Base-by-base conservation (phyloP, 352 stramenopile species). In the Aphanomyces invadans region DNA sequence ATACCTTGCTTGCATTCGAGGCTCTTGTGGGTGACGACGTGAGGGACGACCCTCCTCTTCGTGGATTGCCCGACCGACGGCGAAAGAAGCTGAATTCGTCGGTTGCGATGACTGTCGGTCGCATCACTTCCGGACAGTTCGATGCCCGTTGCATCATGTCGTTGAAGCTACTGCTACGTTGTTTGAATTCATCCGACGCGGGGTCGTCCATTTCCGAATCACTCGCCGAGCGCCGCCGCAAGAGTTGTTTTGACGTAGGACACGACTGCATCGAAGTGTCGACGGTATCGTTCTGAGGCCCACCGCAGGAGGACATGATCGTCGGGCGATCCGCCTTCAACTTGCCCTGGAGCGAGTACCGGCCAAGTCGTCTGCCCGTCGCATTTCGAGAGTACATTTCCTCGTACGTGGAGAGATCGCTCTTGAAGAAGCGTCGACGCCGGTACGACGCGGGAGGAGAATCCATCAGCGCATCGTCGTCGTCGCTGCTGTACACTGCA, bases 351-450 rank as follows among this genome's bases (percentile, higher is more conserved):
- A 67, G 49, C 11, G 60, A 57, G 23, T 29, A 67, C 19, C 60
- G 45, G n/a, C 60, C 60, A 4, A 67, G 45, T 10, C 60, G 60
- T 21, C 60, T 39, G 19, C 60, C 60, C 48, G 49, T 67, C 25
- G 55, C 60, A 29, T 67, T 67, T n/a, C 60, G 45, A 11, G 60
- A 67, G 49, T 67, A 67, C 26, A 57, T 42, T 32, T 67, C 60
- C 38, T 67, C 60, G 49, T 67, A 67, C 19, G 60, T 67, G 4
- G 60, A 67, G 19, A 67, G 36, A 2, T 42, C 60, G 19, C 26
- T 49, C 45, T 67, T 67, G 49, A 67, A 56, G 49, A 67, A 67
- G n/a, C 60, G 60, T 10, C 60, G 60, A 0, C 60, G 60, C 5
- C 45, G 60, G 25, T 29, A 1, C 12, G 36, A 42, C 7, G 15